Evolutionary conservation across 2,329 filamentous ascomycete species (phyloP).

Genomic region (Curvularia sp.): DNA sequence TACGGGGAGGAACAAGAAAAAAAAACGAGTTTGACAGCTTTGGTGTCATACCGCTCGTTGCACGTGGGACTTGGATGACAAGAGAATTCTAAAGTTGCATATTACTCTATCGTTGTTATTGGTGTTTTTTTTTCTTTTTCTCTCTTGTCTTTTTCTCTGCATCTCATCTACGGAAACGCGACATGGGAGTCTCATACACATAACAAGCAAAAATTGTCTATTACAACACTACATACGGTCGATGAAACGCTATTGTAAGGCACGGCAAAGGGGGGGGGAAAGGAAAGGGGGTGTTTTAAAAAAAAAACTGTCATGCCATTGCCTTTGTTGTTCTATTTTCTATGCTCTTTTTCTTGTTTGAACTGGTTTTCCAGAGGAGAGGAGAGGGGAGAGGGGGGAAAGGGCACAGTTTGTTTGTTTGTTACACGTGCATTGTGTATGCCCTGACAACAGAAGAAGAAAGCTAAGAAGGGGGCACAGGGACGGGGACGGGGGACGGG

Average conservation of each 20-base stretch:
- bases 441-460: background rate
- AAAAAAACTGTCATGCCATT: background rate
- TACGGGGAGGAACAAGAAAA: background rate
- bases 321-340: too few relatives aligned
- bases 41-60: background rate
- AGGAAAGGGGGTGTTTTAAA: background rate
- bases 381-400: background rate
- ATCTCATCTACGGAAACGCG: background rate
- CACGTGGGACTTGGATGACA: background rate
- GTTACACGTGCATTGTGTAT: background rate
- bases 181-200: background rate
- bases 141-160: background rate
- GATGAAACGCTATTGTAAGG: background rate
- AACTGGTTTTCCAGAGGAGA: background rate
- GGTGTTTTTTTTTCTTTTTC: too few relatives aligned
- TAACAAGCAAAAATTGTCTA: background rate
- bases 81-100: background rate
- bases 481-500: too few relatives aligned
- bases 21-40: background rate
- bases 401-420: background rate
- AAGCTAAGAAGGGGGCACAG: background rate
- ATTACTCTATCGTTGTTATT: too few relatives aligned
- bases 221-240: background rate
- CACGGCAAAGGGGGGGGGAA: background rate
- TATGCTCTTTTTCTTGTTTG: background rate